Percentiles rank a stretch among this genome's conserved stretches.
Evolutionary conservation across 2,329 filamentous ascomycete species (phyloP).

Genomic region (Xylaria sp.): DNA sequence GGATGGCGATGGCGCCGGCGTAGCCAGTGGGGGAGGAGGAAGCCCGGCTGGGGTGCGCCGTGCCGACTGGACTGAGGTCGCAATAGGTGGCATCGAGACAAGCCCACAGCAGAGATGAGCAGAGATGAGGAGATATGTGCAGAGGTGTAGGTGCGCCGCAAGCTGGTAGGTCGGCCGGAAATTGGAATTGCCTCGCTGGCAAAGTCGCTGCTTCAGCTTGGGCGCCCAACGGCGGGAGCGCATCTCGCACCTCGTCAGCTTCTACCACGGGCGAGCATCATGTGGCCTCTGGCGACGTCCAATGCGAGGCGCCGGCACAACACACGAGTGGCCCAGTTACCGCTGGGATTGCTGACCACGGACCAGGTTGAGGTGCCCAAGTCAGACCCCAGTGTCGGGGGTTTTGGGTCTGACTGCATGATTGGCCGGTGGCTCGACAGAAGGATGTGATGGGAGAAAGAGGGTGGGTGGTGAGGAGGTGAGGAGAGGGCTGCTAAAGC

Average conservation of each 20-base stretch:
- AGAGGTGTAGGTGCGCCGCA: conserved; percentile 1
- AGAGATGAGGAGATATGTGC: conserved; percentile 14
- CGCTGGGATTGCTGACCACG: conserved; percentile 29
- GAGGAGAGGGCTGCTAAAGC: conserved; percentile 16
- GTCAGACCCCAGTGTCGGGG: conserved; percentile 17
- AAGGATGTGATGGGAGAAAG: conserved; percentile 26
- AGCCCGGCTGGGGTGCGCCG: conserved; percentile 23
- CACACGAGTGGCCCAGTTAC: conserved; percentile 11
- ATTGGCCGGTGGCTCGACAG: conserved; percentile 19
- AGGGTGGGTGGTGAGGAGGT: neutral
- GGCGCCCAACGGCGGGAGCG: conserved; percentile 33
- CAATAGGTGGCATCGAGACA: conserved; percentile 12
- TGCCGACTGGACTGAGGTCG: conserved; percentile 12
- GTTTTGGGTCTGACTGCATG: conserved; percentile 19
- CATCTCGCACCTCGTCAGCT: conserved; percentile 29
- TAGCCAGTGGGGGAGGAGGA: conserved; percentile 24
- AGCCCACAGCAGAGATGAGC: conserved; percentile 25
- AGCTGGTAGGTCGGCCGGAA: conserved; percentile 22
- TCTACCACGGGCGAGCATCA: conserved; percentile 6
- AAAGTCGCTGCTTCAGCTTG: conserved; percentile 34
- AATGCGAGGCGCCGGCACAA: conserved; percentile 33
- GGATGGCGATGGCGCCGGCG: conserved; percentile 29
- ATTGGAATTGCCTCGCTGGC: conserved; percentile 32
- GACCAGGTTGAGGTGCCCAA: conserved; percentile 17
- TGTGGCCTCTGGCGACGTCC: conserved; percentile 28